A percentile compares a stretch with the other conserved stretches of the same genome.
Evolutionary conservation across 176 grass and related monocot species (phyloP).

Genomic region (Carex scoparia): DNA sequence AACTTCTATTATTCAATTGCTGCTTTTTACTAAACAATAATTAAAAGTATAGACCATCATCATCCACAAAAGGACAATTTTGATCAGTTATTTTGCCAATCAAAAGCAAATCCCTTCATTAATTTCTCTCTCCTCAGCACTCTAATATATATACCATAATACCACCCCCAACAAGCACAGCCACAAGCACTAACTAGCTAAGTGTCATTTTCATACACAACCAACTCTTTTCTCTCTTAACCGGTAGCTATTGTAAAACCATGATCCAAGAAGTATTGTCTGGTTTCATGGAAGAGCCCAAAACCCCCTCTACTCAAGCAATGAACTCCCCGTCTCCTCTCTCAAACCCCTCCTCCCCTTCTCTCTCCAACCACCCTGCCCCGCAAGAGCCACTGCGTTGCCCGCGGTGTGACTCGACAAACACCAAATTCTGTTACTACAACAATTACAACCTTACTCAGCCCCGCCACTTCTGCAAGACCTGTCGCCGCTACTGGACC

Average conservation of each 20-base stretch:
- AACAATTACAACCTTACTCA: constrained; percentile 50
- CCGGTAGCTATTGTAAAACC: not conserved
- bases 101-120: constrained; percentile 16
- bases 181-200: not conserved
- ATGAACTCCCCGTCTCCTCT: not conserved
- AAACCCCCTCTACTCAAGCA: constrained; percentile 12
- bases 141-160: constrained; percentile 15
- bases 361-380: not conserved
- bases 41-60: constrained; percentile 17
- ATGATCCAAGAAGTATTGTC: constrained; percentile 27
- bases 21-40: constrained; percentile 20
- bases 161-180: not conserved
- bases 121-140: constrained; percentile 15
- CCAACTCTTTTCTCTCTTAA: not conserved
- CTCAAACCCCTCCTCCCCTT: not conserved
- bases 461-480: constrained; percentile 45
- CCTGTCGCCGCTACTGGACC: constrained; percentile 44
- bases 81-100: constrained; percentile 15
- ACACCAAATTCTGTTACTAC: constrained; percentile 52
- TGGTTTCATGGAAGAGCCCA: constrained; percentile 20
- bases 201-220: not conserved
- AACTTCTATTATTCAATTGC: constrained; percentile 20
- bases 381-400: constrained; percentile 33
- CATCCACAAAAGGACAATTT: constrained; percentile 15
- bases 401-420: constrained; percentile 36